phyloP scores from a whole-genome alignment of 768 basidiomycete species.

The Trametes gibbosa region DNA sequence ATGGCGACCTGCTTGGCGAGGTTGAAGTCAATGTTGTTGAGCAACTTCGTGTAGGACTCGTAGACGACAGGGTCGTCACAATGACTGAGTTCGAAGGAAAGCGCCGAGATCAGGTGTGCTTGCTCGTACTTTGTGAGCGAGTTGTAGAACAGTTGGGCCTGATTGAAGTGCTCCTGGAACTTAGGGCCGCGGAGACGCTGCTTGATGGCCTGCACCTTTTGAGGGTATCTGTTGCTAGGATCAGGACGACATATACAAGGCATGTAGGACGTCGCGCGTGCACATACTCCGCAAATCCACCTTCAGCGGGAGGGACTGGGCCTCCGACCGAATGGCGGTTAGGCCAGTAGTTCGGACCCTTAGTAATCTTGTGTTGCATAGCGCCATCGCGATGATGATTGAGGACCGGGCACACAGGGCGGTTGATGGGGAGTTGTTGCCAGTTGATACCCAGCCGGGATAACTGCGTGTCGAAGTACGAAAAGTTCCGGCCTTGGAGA shows the following conservation, averaged over 20 bases:
- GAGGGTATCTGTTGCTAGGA: slow-evolving; percentile 37
- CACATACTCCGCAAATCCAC: slow-evolving; percentile 58
- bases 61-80: slow-evolving; percentile 76
- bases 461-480: slow-evolving; percentile 84
- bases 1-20: slow-evolving; percentile 68
- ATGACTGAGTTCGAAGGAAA: slow-evolving; percentile 83
- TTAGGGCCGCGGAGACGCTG: slow-evolving; percentile 64
- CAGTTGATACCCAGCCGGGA: slow-evolving; percentile 80
- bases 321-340: slow-evolving; percentile 57
- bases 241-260: neutral
- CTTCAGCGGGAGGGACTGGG: slow-evolving; percentile 48
- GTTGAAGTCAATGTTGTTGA: slow-evolving; percentile 72
- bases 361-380: slow-evolving; percentile 54
- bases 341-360: slow-evolving; percentile 79
- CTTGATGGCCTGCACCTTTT: slow-evolving; percentile 53
- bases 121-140: slow-evolving; percentile 70
- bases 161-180: slow-evolving; percentile 76
- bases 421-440: slow-evolving; percentile 80
- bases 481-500: slow-evolving; percentile 83
- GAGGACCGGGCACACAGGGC: slow-evolving; percentile 72
- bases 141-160: slow-evolving; percentile 82
- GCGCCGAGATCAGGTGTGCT: slow-evolving; percentile 63
- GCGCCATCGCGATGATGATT: slow-evolving; percentile 67
- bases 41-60: slow-evolving; percentile 59
- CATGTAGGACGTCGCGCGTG: too few relatives aligned